A percentile compares a stretch with the other conserved stretches of the same genome.
These are phyloP conservation scores for Fraxinus floribunda DNA, from an alignment of 305 asterid genomes.

Conservation along the genomic window DNA sequence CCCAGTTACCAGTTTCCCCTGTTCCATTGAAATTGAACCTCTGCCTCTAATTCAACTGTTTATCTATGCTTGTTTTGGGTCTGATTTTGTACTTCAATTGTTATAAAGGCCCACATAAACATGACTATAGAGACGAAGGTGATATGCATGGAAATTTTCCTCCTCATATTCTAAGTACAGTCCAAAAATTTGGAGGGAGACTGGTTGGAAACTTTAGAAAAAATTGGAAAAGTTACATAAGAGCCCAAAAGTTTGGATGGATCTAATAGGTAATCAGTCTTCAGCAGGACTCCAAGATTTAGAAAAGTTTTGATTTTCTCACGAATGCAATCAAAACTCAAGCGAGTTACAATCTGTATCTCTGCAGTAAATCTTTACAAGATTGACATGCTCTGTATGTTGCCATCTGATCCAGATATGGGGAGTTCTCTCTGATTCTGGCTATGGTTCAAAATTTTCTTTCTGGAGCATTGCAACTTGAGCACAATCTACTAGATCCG, in stretches of 20 bases:
- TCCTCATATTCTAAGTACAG: neutral
- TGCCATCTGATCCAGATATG: neutral
- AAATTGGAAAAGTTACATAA: neutral
- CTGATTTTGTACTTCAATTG: neutral
- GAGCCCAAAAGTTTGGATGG: neutral
- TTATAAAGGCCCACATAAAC: neutral
- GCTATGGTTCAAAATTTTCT: neutral
- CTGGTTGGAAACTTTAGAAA: neutral
- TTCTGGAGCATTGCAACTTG: neutral
- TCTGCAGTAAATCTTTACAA: neutral
- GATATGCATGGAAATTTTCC: neutral
- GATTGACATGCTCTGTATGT: neutral
- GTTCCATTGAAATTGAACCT: neutral
- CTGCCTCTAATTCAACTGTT: neutral
- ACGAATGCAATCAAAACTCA: neutral
- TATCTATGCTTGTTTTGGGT: neutral
- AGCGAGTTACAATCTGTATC: neutral
- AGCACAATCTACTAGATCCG: neutral
- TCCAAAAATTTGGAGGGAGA: neutral
- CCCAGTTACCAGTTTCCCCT: neutral
- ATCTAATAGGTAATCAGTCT: neutral
- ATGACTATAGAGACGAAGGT: neutral
- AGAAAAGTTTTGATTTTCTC: neutral
- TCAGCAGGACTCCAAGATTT: neutral
- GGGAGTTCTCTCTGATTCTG: neutral